A percentile compares a stretch with the other conserved stretches of the same genome.
Conservation (phyloP, 768 basidiomycete genomes). For the Scleroderma bovista region DNA sequence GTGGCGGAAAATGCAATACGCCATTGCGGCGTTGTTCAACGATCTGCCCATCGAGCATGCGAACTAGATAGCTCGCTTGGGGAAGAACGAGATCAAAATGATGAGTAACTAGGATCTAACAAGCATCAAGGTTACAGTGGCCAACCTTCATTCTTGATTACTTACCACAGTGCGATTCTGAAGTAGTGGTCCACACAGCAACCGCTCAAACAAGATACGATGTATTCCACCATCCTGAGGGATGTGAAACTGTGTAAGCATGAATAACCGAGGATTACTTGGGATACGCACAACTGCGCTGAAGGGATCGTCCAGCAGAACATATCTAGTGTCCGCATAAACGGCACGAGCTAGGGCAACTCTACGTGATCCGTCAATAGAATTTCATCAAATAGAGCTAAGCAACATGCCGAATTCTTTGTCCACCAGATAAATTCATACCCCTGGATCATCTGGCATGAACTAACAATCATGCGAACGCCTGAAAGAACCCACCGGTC, state of each 20-base stretch:
- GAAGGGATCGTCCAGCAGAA: slow-evolving; percentile 76
- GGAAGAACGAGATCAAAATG: slow-evolving; percentile 81
- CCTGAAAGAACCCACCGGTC: slow-evolving; percentile 18
- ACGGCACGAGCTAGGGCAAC: slow-evolving; percentile 82
- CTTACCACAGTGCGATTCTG: slow-evolving; percentile 61
- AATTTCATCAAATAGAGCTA: background rate
- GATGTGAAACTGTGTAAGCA: background rate
- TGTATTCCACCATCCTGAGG: slow-evolving; percentile 64
- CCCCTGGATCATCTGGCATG: slow-evolving; percentile 35
- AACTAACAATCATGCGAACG: background rate
- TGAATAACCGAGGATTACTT: background rate
- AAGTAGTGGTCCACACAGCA: slow-evolving; percentile 63
- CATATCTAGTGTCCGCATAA: slow-evolving; percentile 63
- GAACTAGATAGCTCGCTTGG: slow-evolving; percentile 64
- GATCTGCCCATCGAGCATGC: slow-evolving; percentile 78
- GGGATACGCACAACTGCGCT: slow-evolving; percentile 65
- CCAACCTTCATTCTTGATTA: background rate
- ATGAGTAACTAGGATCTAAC: slow-evolving; percentile 69
- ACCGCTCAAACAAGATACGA: slow-evolving; percentile 54
- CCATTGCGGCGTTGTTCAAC: slow-evolving; percentile 64
- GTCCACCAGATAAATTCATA: slow-evolving; percentile 74
- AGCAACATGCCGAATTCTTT: slow-evolving; percentile 63
- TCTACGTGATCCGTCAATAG: slow-evolving; percentile 29
- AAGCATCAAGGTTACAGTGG: background rate
- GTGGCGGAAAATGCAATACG: slow-evolving; percentile 53